Evolutionary conservation across 139 green algal genomes (phyloP), one percentile per base, ranked within the genome.

Genomic region (Monoraphidium neglectum): DNA sequence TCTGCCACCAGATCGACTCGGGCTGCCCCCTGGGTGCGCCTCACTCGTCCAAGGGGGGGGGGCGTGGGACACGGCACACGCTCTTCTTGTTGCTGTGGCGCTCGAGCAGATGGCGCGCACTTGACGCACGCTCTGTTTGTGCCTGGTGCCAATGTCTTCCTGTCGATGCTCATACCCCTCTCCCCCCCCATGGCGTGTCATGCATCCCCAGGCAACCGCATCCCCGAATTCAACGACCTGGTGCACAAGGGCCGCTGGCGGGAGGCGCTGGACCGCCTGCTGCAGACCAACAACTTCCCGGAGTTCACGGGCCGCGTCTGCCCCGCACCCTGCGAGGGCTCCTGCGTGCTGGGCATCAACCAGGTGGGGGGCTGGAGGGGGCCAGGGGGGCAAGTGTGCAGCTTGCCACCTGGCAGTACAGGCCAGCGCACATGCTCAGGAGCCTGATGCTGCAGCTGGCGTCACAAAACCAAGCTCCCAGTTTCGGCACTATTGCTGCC

Each of bases 251-350:
- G 93, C 53, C 79, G 90, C 40, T 99, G 95, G 95, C 82, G 78
- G 5, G 95, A 98, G 74, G 95, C 95, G 26, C 82, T 97, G 46
- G 87, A 98, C 80, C 81, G 95, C 1, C 90, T 99, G 71, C 83
- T 98, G 65, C 93, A 98, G 81, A 99, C 95, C 32, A 99, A 99
- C 87, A 98, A 99, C 87, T 99, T 99, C 89, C 95, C 95, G 47
- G 95, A 98, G 90, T 98, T 99, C 88, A 98, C 95, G 0, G 94
- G 90, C 33, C 35, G 69, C 47, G 95, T 98, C 59, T 98, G 94
- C 84, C 94, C 94, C 28, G 95, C 95, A 21, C 94, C 94, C 8
- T 98, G 95, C 80, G 94, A 99, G 92, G 95, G 95, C 73, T 84
- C 90, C 30, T 99, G 95, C 78, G 91, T 96, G 74, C 86, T 99